Conservation (phyloP, 257 asterid genomes). For the Leptodermis oblonga region DNA sequence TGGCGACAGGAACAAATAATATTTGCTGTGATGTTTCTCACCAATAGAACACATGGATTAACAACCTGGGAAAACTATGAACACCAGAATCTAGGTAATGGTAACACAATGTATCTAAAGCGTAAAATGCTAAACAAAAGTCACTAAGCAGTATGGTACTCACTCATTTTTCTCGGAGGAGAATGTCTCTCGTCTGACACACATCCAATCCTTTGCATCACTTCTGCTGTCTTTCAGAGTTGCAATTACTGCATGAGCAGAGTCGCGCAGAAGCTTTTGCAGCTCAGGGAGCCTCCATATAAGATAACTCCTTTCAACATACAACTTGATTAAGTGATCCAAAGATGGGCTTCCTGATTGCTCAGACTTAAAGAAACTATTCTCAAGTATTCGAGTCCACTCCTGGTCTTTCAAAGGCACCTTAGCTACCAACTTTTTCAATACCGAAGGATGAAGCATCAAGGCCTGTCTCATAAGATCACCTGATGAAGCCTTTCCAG, state of each 20-base stretch:
- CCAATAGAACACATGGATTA: background rate
- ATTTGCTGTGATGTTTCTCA: background rate
- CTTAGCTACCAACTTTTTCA: constrained; percentile 69
- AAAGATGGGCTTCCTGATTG: constrained; percentile 63
- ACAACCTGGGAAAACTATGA: background rate
- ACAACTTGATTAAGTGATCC: constrained; percentile 75
- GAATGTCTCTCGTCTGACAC: constrained; percentile 79
- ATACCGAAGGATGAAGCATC: constrained; percentile 81
- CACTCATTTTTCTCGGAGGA: constrained; percentile 83
- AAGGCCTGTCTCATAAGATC: constrained; percentile 94
- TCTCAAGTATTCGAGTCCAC: constrained; percentile 52
- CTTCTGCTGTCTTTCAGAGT: constrained; percentile 40
- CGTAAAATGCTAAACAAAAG: background rate
- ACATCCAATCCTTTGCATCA: constrained; percentile 70
- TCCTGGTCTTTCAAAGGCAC: constrained; percentile 77
- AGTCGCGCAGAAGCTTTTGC: constrained; percentile 64
- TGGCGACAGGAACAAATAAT: background rate
- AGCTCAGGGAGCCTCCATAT: constrained; percentile 95
- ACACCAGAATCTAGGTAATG: background rate
- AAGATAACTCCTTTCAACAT: constrained; percentile 76
- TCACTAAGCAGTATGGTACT: constrained; percentile 18
- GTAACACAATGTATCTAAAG: background rate
- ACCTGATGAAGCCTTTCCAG: constrained; percentile 47
- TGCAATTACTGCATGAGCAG: constrained; percentile 57
- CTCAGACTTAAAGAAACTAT: constrained; percentile 51